A percentile compares a stretch with the other conserved stretches of the same genome.
These are phyloP conservation scores for Aspergillus persii DNA, from an alignment of 2,329 filamentous ascomycete genomes.

Conservation along the genomic window DNA sequence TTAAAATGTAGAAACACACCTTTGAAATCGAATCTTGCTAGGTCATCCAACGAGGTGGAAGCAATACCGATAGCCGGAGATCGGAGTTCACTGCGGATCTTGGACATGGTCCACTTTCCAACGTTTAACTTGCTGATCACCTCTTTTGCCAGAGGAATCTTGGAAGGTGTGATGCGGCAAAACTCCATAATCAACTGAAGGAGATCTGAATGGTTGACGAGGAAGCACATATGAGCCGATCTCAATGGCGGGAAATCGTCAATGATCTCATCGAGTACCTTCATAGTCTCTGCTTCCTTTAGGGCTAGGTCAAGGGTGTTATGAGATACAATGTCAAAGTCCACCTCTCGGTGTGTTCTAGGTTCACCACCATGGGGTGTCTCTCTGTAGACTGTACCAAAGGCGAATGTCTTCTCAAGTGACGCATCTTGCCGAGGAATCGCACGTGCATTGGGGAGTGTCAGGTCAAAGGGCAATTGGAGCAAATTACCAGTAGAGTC, in stretches of 20 bases:
- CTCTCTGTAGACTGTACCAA: conserved; percentile 84
- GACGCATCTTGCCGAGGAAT: conserved; percentile 66
- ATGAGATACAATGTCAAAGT: conserved; percentile 91
- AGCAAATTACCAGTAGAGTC: conserved; percentile 82
- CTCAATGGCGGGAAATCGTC: conserved; percentile 73
- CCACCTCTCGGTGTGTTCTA: conserved; percentile 78
- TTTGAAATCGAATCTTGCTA: conserved; percentile 88
- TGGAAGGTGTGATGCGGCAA: conserved; percentile 71
- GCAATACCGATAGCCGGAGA: conserved; percentile 79
- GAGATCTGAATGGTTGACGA: conserved; percentile 84
- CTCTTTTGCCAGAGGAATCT: conserved; percentile 73
- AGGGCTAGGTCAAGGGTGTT: conserved; percentile 78
- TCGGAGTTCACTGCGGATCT: conserved; percentile 76
- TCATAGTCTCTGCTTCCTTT: conserved; percentile 91
- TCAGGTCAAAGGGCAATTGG: conserved; percentile 92
- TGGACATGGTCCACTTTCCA: conserved; percentile 74
- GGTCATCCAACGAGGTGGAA: conserved; percentile 84
- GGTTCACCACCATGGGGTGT: conserved; percentile 77
- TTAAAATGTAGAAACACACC: conserved; percentile 50
- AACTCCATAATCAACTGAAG: conserved; percentile 86
- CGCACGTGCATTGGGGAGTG: conserved; percentile 79
- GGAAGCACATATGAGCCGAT: conserved; percentile 75
- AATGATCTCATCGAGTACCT: conserved; percentile 89
- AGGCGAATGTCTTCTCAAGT: conserved; percentile 76
- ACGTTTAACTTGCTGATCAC: conserved; percentile 85